These are phyloP conservation scores for Veloboletus limbatus DNA, from an alignment of 1,284 basidiomycete species.

Conservation along the genomic window DNA sequence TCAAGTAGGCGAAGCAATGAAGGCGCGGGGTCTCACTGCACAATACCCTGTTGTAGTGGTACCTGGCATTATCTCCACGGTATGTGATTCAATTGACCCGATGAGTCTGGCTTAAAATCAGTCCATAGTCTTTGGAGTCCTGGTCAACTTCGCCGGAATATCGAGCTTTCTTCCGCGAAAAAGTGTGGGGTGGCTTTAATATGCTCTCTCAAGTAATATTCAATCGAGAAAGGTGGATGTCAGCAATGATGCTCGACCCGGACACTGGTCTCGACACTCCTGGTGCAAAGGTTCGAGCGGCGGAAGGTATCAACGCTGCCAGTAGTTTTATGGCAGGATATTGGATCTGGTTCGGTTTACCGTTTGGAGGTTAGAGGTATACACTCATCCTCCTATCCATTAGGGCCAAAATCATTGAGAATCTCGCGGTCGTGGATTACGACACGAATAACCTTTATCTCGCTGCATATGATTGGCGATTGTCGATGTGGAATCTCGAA, in stretches of 20 bases:
- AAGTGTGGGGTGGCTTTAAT: conserved; percentile 82
- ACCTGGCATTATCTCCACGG: conserved; percentile 78
- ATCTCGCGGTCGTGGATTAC: conserved; percentile 88
- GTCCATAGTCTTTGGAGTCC: conserved; percentile 67
- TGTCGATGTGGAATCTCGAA: conserved; percentile 91
- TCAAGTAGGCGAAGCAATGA: conserved; percentile 73
- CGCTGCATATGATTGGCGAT: conserved; percentile 88
- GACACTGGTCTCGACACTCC: conserved; percentile 89
- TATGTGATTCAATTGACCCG: conserved; percentile 31
- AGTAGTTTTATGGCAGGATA: conserved; percentile 92
- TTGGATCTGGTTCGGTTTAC: conserved; percentile 78
- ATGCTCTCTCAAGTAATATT: conserved; percentile 88
- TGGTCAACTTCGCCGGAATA: conserved; percentile 84
- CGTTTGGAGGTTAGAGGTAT: not conserved
- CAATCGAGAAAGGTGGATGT: conserved; percentile 86
- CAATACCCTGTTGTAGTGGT: conserved; percentile 78
- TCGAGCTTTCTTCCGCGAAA: conserved; percentile 78
- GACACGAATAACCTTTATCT: conserved; percentile 88
- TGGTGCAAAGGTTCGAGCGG: conserved; percentile 87
- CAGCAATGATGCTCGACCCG: conserved; percentile 88
- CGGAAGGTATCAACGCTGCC: conserved; percentile 88
- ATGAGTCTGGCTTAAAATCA: not conserved
- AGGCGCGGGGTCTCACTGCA: conserved; percentile 64
- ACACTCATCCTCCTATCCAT: conserved; percentile 1
- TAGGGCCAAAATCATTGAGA: conserved; percentile 92